These are phyloP conservation scores for Backusella morwellensis DNA, from an alignment of 192 early-diverging fungal genomes.

Conservation along the genomic window DNA sequence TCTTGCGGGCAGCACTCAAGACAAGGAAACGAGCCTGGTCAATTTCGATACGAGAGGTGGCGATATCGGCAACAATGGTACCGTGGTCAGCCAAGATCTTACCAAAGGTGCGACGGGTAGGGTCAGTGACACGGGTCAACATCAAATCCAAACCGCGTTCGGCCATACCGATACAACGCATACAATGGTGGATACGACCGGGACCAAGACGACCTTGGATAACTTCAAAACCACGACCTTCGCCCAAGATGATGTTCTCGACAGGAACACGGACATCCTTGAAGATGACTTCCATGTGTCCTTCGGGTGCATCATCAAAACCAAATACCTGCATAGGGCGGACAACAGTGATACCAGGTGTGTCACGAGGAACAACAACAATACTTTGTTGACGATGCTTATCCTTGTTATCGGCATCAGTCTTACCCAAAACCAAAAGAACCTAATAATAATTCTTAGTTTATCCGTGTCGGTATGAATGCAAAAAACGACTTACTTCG, in stretches of 20 bases:
- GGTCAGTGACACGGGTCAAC: conserved; percentile 77
- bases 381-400: conserved; percentile 88
- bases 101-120: conserved; percentile 83
- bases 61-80: conserved; percentile 79
- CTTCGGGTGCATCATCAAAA: conserved; percentile 95
- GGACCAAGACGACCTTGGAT: conserved; percentile 97
- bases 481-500: conserved; percentile 73
- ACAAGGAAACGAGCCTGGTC: conserved; percentile 92
- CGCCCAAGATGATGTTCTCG: conserved; percentile 88
- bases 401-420: conserved; percentile 59
- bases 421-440: conserved; percentile 75
- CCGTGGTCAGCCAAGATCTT: conserved; percentile 82
- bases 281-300: conserved; percentile 94
- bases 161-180: conserved; percentile 92
- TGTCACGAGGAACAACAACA: conserved; percentile 81
- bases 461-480: not conserved
- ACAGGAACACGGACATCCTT: conserved; percentile 84
- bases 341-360: conserved; percentile 81
- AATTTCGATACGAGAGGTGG: conserved; percentile 84
- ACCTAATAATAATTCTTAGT: not conserved
- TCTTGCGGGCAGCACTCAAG: conserved; percentile 87
- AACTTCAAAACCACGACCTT: conserved; percentile 98
- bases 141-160: conserved; percentile 90
- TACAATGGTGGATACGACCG: conserved; percentile 98
- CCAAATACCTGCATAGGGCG: conserved; percentile 89